Evolutionary conservation across 2,329 filamentous ascomycete species (phyloP).

Genomic region (Gremmenia infestans): DNA sequence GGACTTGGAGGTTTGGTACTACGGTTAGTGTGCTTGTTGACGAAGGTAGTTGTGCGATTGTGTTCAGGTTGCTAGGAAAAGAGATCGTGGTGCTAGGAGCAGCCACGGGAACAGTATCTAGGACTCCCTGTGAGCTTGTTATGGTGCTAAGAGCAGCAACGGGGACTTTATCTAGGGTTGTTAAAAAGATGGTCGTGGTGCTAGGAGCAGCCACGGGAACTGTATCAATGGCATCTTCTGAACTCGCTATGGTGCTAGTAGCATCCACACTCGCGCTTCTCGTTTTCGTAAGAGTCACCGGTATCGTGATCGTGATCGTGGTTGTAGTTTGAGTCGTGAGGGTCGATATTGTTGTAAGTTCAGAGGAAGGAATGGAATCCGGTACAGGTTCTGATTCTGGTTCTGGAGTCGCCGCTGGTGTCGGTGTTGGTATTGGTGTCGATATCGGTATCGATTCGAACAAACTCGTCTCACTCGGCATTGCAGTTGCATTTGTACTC

Average conservation of each 20-base stretch:
- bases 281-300: neutral
- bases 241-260: neutral
- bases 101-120: constrained; percentile 2
- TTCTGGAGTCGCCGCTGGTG: too few species aligned
- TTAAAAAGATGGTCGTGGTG: neutral
- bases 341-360: neutral
- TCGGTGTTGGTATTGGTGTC: too few species aligned
- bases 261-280: constrained; percentile 1
- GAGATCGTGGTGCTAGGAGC: constrained; percentile 9
- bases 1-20: neutral
- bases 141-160: constrained; percentile 14
- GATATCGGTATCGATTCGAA: neutral
- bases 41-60: neutral
- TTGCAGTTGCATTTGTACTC: neutral
- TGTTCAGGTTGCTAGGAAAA: neutral
- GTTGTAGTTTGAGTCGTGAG: neutral
- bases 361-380: too few species aligned
- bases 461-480: neutral
- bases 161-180: neutral
- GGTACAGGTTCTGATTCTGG: too few species aligned
- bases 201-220: neutral
- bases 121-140: neutral
- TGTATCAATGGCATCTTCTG: neutral
- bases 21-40: neutral
- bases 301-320: neutral